phyloP scores from a whole-genome alignment of 495 filamentous ascomycete genomes.

The Hypoxylon lienhwacheense region DNA sequence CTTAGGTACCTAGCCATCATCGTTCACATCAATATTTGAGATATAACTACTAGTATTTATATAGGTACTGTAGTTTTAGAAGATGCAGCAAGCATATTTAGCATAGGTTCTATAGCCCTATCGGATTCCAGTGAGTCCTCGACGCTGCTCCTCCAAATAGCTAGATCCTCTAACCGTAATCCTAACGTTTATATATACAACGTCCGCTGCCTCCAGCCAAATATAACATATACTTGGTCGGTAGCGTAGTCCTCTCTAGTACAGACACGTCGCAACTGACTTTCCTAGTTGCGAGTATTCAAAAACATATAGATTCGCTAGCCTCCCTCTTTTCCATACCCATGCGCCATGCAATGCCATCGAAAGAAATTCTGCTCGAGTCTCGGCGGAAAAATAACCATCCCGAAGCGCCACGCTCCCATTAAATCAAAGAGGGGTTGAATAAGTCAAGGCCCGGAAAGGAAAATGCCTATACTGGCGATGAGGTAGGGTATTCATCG shows the following conservation, averaged over 20 bases:
- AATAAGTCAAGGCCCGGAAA: background rate
- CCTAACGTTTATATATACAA: slow-evolving; percentile 19
- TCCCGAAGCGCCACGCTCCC: slow-evolving; percentile 37
- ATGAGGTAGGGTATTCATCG: slow-evolving; percentile 10
- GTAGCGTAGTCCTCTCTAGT: slow-evolving; percentile 1
- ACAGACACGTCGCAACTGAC: background rate
- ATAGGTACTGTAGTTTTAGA: no score
- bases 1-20: no score
- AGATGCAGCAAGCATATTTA: no score
- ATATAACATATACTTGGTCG: background rate
- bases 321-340: slow-evolving; percentile 16
- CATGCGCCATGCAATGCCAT: slow-evolving; percentile 33
- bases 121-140: no score
- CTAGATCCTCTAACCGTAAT: no score
- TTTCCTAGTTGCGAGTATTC: background rate
- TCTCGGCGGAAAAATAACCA: slow-evolving; percentile 13
- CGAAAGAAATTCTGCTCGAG: slow-evolving; percentile 6
- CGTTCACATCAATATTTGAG: no score
- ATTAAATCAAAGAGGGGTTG: slow-evolving; percentile 24
- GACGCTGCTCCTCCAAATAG: no score
- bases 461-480: slow-evolving; percentile 17
- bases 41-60: no score
- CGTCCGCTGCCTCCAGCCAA: background rate
- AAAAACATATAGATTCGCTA: background rate
- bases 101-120: no score